Base-by-base conservation (phyloP, 2,329 filamentous ascomycete genomes). In the Exophiala calicioides region DNA sequence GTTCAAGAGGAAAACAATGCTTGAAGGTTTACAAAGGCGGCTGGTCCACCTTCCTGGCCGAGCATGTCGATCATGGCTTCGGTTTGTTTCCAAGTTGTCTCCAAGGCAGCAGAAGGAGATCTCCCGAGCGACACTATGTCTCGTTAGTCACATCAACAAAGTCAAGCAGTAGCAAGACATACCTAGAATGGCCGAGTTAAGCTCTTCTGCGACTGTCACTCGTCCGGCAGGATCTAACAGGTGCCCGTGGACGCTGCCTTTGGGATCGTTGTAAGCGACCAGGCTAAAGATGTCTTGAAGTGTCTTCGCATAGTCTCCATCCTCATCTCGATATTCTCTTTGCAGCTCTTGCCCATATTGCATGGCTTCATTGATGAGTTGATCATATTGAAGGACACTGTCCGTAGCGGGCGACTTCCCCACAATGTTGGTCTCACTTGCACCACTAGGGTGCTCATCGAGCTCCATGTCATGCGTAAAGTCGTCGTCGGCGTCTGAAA, bases 121-220 rank as follows among this genome's bases (percentile, higher is more conserved):
- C 95, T 94, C 38, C 93, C 93, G 2, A 96, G 76, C 1, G 88
- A 94, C 31, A 89, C 91, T 96, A 59, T 40, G 15, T 20, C 26
- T 13, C 15, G 16, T 63, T 58, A 33, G 61, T 20, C 26, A 15
- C 15, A 15, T 63, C 58, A 33, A 61, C 16, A 30, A 47, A 31
- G 10, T 23, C 9, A 21, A 15, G 16, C 16, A 4, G 19, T 31
- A 7, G 15, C 32, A 13, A 8, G 6, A 13, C 83, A 72, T 73
- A 95, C 90, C 82, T 50, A 98, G 68, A 59, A 98, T 95, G 35
- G 89, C 90, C 51, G 88, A 88, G 67, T 97, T 97, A 46, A 98
- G 74, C 66, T 95, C 90, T 70, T 98, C 93, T 6, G 90, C 90
- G 30, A 97, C 88, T 13, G 81, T 76, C 13, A 84, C 80, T 32